Base-by-base conservation (phyloP, 495 filamentous ascomycete genomes). In the Penicillium roqueforti region DNA sequence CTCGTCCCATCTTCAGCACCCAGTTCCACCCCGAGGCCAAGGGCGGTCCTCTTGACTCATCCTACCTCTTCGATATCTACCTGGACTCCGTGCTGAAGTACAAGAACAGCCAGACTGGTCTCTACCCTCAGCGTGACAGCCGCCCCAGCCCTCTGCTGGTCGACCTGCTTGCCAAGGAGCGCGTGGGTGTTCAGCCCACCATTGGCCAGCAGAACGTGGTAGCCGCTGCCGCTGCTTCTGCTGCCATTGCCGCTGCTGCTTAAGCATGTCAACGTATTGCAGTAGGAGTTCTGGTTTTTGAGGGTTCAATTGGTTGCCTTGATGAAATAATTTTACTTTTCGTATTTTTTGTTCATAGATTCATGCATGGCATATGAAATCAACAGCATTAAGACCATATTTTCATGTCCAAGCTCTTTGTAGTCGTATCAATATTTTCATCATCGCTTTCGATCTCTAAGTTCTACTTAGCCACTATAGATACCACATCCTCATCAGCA, bases 21-120 rank as follows among this genome's bases (percentile, higher is more conserved):
- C 93, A 97, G 71, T 98, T 97, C 83, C 93, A 98, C 67, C 93
- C 93, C 32, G 93, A 97, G 73, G 95, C 93, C 48, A 93, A 95
- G 75, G 93, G 93, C 38, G 93, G 95, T 48, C 93, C 93, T 22
- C 83, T 95, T 66, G 93, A 98, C 74, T 92, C 87, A 25, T 80
- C 88, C 0, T 97, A 95, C 71, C 81, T 98, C 41, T 98, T 98
- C 67, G 93, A 98, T 71, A 88, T 87, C 75, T 98, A 98, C 73
- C 76, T 98, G 19, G 84, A 93, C 65, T 91, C 86, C 57, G 91
- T 96, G 18, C 78, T 80, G 68, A 84, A 86, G 68, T 96, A 89
- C 80, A 97, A 96, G 85, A 76, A 84, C 55, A 87, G 74, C 72
- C 86, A 91, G 71, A 74, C 79, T 50, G 79, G 84, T 51, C 78